Evolutionary conservation across 805 yeast genomes (phyloP).

Genomic region (Zygosaccharomyces gambellarensis): DNA sequence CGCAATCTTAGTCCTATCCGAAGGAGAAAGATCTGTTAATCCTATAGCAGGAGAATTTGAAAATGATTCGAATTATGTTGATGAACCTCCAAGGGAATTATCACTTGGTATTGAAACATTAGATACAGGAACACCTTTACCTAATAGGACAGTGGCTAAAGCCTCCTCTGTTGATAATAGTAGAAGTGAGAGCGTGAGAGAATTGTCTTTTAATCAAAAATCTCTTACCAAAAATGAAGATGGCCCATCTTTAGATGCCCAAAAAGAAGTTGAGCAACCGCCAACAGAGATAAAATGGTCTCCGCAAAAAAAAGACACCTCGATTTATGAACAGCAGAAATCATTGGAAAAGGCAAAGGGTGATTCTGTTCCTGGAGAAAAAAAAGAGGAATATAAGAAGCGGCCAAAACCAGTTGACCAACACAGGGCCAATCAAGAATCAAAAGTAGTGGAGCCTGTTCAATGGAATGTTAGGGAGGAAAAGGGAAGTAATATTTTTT

Average conservation of each 20-base stretch:
- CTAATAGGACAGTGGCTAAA: neutral
- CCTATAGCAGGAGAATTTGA: constrained; percentile 3
- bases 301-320: neutral
- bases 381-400: neutral
- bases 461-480: neutral
- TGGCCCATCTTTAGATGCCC: neutral
- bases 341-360: neutral
- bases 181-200: neutral
- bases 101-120: constrained; percentile 5
- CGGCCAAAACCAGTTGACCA: neutral
- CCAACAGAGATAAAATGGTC: neutral
- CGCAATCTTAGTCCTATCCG: constrained; percentile 14
- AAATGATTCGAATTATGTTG: neutral
- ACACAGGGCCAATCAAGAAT: neutral
- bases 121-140: constrained; percentile 13
- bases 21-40: constrained; percentile 8
- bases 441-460: neutral
- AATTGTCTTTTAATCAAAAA: neutral
- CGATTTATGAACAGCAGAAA: neutral
- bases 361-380: neutral
- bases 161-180: neutral
- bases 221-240: neutral
- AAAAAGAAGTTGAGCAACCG: neutral
- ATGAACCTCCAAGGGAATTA: neutral
- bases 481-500: neutral